Evolutionary conservation across 106 monocot species (phyloP), one percentile per base, ranked within the genome.

Genomic region (Dendrobium chrysotoxum): DNA sequence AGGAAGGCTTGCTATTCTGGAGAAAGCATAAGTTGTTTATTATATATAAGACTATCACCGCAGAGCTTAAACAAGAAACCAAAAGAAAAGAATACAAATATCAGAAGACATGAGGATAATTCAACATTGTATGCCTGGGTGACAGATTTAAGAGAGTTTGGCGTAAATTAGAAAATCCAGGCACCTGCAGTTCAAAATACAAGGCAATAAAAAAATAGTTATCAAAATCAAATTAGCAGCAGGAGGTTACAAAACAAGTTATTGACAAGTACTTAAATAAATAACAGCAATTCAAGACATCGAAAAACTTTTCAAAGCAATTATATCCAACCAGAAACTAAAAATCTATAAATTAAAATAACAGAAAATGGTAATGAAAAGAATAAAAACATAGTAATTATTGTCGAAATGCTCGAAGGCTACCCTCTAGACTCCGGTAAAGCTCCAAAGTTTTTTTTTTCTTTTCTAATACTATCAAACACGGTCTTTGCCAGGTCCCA

Each of bases 91-190:
- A 13, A 54, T 17, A 54, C 3, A 17, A 15, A 54, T 54, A 54
- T 17, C 0, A 9, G 2, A 66, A 81, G 65, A n/a, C 28, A 25
- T 18, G 7, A 76, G 26, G 7, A 1, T 4, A 16, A 35, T 39
- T 26, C 11, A 72, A 38, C 5, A 38, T 40, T 40, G 26, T 83
- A 83, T 88, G 78, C 96, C 86, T 94, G 68, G 90, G 84, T 85
- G 96, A 84, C 40, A 97, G 85, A 77, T 82, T 77, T 70, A 97
- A 83, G 23, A 97, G 90, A 82, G 72, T 82, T 83, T 86, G 83
- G 38, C 96, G 85, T 73, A 94, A 79, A 13, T 31, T 18, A 80
- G 87, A 68, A 79, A 85, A 92, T 53, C 77, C 86, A 86, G 96
- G 92, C 20, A 97, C 86, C 96, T 97, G 86, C 53, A 64, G 21